Percentiles rank a stretch among this genome's conserved stretches.
phyloP scores from a whole-genome alignment of 257 asterid genomes.

The Gentiana macrophylla region DNA sequence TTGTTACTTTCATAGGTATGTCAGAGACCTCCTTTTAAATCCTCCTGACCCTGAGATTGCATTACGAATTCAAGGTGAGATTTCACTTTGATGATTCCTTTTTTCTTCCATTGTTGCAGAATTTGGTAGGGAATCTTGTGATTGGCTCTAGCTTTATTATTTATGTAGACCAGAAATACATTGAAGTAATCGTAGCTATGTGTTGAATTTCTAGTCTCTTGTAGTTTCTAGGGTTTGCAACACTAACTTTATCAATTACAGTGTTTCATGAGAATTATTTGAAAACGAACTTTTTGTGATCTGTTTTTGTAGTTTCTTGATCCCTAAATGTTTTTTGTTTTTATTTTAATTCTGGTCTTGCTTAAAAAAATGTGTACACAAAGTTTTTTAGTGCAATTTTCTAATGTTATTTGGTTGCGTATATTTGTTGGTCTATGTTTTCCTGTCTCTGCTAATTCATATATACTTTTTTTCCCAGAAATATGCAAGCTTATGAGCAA shows the following conservation, averaged over 20 bases:
- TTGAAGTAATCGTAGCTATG: no score
- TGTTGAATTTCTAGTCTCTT: no score
- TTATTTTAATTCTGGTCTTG: background rate
- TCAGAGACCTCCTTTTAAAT: constrained; percentile 86
- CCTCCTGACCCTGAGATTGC: constrained; percentile 94
- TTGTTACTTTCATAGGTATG: constrained; percentile 42
- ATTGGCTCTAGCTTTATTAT: no score
- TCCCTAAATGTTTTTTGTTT: no score
- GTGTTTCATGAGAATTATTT: no score
- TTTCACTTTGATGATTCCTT: background rate
- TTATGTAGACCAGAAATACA: no score
- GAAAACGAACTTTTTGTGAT: no score
- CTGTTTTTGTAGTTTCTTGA: no score
- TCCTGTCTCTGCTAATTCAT: background rate
- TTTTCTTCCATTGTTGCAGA: no score
- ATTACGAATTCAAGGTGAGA: constrained; percentile 60
- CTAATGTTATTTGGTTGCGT: background rate
- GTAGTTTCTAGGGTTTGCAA: no score
- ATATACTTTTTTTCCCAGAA: constrained; percentile 36
- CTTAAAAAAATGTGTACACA: background rate
- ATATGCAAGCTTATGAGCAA: constrained; percentile 85
- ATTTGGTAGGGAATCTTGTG: no score
- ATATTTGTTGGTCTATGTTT: background rate
- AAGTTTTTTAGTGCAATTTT: background rate
- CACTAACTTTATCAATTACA: no score